Conservation (phyloP, 1,139 yeast species). For the Magnusiomyces paraingens region DNA sequence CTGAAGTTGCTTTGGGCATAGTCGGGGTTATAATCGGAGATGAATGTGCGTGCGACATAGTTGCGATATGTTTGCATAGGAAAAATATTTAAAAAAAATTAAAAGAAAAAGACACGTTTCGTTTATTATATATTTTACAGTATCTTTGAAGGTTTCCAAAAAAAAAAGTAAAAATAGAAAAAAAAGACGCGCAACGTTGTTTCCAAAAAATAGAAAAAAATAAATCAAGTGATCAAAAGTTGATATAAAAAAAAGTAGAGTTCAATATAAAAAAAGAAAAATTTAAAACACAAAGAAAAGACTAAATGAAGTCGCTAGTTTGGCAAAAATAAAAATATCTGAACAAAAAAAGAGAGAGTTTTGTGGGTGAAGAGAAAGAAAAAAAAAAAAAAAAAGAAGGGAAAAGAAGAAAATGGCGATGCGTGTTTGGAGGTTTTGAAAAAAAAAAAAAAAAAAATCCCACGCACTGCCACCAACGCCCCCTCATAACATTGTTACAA, state of each 20-base stretch:
- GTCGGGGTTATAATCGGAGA: not conserved
- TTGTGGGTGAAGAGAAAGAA: not conserved
- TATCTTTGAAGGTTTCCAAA: not conserved
- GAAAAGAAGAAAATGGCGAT: not conserved
- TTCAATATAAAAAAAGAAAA: not conserved
- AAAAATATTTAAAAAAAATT: not conserved
- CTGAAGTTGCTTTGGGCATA: slow-evolving; percentile 12
- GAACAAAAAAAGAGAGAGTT: not conserved
- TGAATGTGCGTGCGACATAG: not conserved
- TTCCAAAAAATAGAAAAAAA: not conserved
- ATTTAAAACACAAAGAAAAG: not conserved
- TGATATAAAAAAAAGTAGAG: not conserved
- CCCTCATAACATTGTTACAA: too few species aligned
- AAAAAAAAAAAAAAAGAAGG: not conserved
- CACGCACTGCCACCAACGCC: too few species aligned
- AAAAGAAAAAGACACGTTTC: not conserved
- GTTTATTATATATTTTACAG: not conserved
- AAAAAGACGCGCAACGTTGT: not conserved
- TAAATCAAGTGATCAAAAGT: not conserved
- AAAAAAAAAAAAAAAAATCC: slow-evolving; percentile 1
- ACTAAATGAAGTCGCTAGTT: not conserved
- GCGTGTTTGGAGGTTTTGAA: not conserved
- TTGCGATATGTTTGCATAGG: not conserved
- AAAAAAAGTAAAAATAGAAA: not conserved
- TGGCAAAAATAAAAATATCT: not conserved